Evolutionary conservation across 805 yeast genomes (phyloP).

Genomic region (Saccharomyces paradoxus): DNA sequence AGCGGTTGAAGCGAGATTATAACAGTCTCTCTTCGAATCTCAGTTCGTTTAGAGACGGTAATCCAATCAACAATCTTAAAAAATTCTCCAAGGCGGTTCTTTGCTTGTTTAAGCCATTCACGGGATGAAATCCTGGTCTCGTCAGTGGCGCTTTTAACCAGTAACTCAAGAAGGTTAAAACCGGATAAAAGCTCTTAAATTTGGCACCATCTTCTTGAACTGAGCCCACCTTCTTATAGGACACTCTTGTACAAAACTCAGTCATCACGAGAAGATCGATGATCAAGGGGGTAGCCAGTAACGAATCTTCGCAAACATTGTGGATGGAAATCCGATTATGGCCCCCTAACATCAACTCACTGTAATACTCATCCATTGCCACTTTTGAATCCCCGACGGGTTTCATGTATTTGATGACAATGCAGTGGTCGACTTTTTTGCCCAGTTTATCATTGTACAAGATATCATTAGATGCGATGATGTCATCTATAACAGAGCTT

Average conservation of each 20-base stretch:
- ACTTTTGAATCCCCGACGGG: constrained; percentile 96
- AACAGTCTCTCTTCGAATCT: constrained; percentile 80
- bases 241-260: constrained; percentile 81
- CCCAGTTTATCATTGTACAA: constrained; percentile 77
- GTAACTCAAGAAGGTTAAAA: constrained; percentile 78
- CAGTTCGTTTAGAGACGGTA: constrained; percentile 83
- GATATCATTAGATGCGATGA: constrained; percentile 78
- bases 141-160: constrained; percentile 97
- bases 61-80: constrained; percentile 80
- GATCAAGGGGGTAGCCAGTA: constrained; percentile 89
- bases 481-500: constrained; percentile 88
- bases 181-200: constrained; percentile 69
- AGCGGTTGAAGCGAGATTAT: constrained; percentile 1
- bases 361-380: constrained; percentile 97
- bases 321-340: constrained; percentile 91
- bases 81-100: constrained; percentile 87
- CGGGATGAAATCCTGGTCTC: constrained; percentile 81
- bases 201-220: constrained; percentile 12
- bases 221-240: constrained; percentile 50
- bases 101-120: constrained; percentile 92
- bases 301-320: constrained; percentile 93
- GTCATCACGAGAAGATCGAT: constrained; percentile 85
- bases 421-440: constrained; percentile 79
- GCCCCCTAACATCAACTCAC: constrained; percentile 95
- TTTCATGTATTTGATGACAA: constrained; percentile 86